phyloP scores from a whole-genome alignment of 768 basidiomycete species.

The Phanerochaete carnosa region DNA sequence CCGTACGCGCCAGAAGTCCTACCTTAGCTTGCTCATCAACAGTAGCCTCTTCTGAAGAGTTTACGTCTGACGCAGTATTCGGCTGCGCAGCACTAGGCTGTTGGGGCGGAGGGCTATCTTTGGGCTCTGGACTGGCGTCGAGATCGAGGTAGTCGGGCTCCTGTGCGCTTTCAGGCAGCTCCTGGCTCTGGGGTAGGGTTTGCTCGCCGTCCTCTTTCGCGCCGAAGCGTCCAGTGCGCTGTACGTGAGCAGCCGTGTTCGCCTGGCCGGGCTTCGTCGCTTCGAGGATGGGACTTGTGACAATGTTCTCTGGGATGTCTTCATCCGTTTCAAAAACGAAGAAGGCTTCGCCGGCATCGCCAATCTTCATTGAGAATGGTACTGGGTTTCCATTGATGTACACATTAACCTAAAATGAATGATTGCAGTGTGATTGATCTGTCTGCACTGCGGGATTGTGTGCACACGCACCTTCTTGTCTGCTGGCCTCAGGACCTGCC shows the following conservation, averaged over 20 bases:
- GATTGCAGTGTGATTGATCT: conserved; percentile 1
- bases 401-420: conserved; percentile 67
- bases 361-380: conserved; percentile 97
- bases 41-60: not conserved
- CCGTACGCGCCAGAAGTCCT: conserved; percentile 20
- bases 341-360: conserved; percentile 98
- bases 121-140: conserved; percentile 39
- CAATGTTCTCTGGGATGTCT: conserved; percentile 89
- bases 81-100: not conserved
- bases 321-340: conserved; percentile 97
- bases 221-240: conserved; percentile 38
- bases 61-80: not conserved
- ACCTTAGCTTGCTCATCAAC: not conserved
- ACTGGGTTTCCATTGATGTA: conserved; percentile 82
- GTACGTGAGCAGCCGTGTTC: conserved; percentile 20
- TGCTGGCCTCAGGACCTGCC: conserved; percentile 88
- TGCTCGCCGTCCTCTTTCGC: conserved; percentile 32
- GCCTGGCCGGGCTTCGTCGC: conserved; percentile 45
- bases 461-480: conserved; percentile 79
- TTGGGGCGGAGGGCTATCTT: conserved; percentile 3
- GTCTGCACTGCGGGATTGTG: not conserved
- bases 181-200: conserved; percentile 6
- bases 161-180: conserved; percentile 20
- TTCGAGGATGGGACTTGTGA: conserved; percentile 87
- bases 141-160: conserved; percentile 89